Conservation (phyloP, 306 rosid species). For the Fragaria vesca region DNA sequence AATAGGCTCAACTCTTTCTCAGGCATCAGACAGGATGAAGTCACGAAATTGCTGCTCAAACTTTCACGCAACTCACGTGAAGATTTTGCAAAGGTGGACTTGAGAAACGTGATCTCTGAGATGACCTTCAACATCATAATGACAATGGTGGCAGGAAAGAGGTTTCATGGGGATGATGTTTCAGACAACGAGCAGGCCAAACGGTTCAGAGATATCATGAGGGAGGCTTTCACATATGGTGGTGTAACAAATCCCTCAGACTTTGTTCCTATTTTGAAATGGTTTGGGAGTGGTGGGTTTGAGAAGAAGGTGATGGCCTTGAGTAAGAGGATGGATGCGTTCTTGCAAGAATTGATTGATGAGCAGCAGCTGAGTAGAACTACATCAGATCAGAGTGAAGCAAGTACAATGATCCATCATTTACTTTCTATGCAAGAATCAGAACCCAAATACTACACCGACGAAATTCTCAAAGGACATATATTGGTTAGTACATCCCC, state of each 20-base stretch:
- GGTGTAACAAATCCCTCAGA: background rate
- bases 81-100: slow-evolving; percentile 9
- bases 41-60: slow-evolving; percentile 3
- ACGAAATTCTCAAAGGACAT: slow-evolving; percentile 22
- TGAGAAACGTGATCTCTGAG: slow-evolving; percentile 5
- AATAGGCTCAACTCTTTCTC: background rate
- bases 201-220: slow-evolving; percentile 7
- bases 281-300: background rate
- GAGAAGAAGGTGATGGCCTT: background rate
- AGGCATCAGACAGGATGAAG: slow-evolving; percentile 5
- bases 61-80: background rate
- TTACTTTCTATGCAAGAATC: slow-evolving; percentile 23
- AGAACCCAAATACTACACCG: slow-evolving; percentile 25
- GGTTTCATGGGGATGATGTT: slow-evolving; percentile 13
- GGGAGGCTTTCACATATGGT: background rate
- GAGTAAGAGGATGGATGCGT: background rate
- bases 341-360: slow-evolving; percentile 10
- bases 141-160: slow-evolving; percentile 21
- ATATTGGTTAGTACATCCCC: slow-evolving; percentile 10
- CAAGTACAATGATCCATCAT: slow-evolving; percentile 18
- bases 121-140: slow-evolving; percentile 16
- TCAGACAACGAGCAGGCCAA: background rate
- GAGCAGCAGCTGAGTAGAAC: background rate
- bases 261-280: slow-evolving; percentile 2
- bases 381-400: background rate